Conservation (phyloP, 2,329 filamentous ascomycete genomes). For the Endocalyx cinctus region DNA sequence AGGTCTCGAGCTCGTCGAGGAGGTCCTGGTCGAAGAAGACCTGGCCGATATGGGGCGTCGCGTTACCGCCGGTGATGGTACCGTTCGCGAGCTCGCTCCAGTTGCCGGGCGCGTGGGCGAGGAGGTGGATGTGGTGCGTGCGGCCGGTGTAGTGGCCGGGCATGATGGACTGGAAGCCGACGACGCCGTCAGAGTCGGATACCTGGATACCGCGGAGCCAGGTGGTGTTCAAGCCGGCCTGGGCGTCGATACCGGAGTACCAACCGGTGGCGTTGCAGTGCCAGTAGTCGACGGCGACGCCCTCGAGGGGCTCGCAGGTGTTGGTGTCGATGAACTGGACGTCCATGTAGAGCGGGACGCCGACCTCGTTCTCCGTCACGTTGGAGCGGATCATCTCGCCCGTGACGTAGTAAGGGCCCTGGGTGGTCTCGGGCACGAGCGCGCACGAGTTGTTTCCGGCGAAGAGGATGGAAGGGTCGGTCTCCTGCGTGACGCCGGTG, state of each 20-base stretch:
- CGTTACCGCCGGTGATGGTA: conserved; percentile 42
- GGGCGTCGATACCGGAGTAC: conserved; percentile 22
- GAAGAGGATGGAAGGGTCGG: conserved; percentile 3
- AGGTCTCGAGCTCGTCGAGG: conserved; percentile 39
- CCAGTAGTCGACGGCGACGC: conserved; percentile 26
- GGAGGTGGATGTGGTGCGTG: conserved; percentile 6
- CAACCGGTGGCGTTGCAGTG: conserved; percentile 27
- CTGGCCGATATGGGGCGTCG: conserved; percentile 51
- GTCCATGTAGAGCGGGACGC: conserved; percentile 28
- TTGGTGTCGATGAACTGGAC: conserved; percentile 26
- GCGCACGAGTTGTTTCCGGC: conserved; percentile 5
- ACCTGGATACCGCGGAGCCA: conserved; percentile 8
- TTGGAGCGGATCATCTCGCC: conserved; percentile 26
- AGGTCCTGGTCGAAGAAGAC: conserved; percentile 53
- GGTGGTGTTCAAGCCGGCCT: conserved; percentile 14
- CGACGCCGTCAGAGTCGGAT: conserved; percentile 4
- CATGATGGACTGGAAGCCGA: conserved; percentile 4
- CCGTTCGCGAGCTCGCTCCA: conserved; percentile 35
- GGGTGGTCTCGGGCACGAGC: conserved; percentile 7
- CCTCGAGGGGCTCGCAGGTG: conserved; percentile 21
- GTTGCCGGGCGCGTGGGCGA: conserved; percentile 3
- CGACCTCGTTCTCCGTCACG: conserved; percentile 25
- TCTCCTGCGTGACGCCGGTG: neutral
- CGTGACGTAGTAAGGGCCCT: conserved; percentile 14
- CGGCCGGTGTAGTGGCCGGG: conserved; percentile 8